Evolutionary conservation across 2,329 filamentous ascomycete species (phyloP), one percentile per base, ranked within the genome.

Genomic region (Nigrospora oryzae): DNA sequence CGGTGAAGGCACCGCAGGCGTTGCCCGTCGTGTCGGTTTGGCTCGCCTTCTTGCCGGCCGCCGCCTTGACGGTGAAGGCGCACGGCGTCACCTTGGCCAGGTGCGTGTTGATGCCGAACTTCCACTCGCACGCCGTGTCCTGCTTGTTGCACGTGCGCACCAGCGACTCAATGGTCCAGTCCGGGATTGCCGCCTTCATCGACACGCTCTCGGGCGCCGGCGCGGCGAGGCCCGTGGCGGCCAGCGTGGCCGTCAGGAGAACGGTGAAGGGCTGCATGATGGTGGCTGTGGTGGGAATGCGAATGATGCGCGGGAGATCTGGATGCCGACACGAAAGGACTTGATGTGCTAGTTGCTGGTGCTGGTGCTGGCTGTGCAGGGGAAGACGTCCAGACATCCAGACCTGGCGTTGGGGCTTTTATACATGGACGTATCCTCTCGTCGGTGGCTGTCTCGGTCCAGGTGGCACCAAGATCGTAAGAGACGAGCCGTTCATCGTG

Each of bases 1-100:
- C 54, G 48, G 64, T 73, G 65, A 64, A 79, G 51, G 54, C 57
- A 36, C 74, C 76, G 61, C 73, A 78, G 36, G 14, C 34, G 43
- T 51, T 48, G 38, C 50, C 64, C 51, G 56, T 63, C 61, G 46
- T 65, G 34, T 65, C 63, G 17, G 64, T 65, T 45, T 63, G 63
- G 53, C 60, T 58, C 51, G 61, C 58, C 46, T 61, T 54, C 45
- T 65, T 63, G 50, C 62, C 59, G 43, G 60, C 43, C 36, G 23
- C 40, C 6, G 47, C 42, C 32, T 49, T 56, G 49, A 69, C 66
- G 47, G 62, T 56, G 58, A 68, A 70, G 40, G 49, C 56, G 61
- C 65, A 70, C 15, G 51, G 13, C 30, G 64, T 68, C 13, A 51
- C 39, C 5, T 46, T 52, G 44, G 49, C 53, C 40, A 53, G 53